A percentile compares a stretch with the other conserved stretches of the same genome.
Conservation (phyloP, 148 eudicot species). For the Amaranthus palmeri region DNA sequence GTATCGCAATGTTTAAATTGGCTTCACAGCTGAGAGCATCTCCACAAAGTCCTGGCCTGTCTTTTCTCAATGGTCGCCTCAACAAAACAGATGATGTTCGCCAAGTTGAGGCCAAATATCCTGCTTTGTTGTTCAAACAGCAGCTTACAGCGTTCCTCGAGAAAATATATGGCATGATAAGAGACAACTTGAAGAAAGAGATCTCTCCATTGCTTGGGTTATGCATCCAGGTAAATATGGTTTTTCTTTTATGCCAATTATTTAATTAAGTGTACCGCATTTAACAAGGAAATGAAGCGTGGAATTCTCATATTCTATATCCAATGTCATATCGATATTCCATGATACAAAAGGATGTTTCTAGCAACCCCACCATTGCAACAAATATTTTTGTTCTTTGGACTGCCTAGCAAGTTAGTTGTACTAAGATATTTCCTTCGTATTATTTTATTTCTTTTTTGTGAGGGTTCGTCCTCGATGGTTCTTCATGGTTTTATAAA, state of each 20-base stretch:
- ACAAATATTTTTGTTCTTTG: neutral
- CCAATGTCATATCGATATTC: neutral
- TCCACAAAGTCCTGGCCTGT: slow-evolving; percentile 79
- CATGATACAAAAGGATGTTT: neutral
- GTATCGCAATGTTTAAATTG: neutral
- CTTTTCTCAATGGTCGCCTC: slow-evolving; percentile 76
- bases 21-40: slow-evolving; percentile 61
- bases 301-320: neutral
- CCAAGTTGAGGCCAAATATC: slow-evolving; percentile 98
- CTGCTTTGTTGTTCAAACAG: slow-evolving; percentile 94
- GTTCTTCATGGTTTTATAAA: no score
- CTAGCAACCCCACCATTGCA: neutral
- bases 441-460: no score
- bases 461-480: no score
- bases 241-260: neutral
- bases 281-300: no score
- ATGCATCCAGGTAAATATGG: slow-evolving; percentile 78
- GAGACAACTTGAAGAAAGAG: slow-evolving; percentile 95
- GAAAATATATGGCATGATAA: slow-evolving; percentile 95
- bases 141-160: slow-evolving; percentile 97
- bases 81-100: slow-evolving; percentile 72
- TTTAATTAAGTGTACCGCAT: no score
- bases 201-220: slow-evolving; percentile 89
- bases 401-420: no score
- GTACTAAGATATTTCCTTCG: no score